A percentile compares a stretch with the other conserved stretches of the same genome.
Evolutionary conservation across 306 rosid species (phyloP).

Genomic region (Fragaria iinumae): DNA sequence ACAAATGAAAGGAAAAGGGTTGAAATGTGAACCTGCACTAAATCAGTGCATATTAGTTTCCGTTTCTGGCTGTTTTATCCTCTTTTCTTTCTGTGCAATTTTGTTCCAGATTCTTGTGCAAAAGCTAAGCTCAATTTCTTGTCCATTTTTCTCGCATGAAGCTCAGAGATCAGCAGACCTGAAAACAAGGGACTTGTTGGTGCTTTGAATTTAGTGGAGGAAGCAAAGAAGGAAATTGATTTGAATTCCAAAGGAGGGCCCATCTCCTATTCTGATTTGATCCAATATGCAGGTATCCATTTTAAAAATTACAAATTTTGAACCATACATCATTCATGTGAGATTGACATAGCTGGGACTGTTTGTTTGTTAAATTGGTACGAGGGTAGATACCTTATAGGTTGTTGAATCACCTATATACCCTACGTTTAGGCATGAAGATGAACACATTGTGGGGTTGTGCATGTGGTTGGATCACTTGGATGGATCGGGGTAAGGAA

Average conservation of each 20-base stretch:
- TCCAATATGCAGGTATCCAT: conserved; percentile 69
- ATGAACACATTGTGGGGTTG: not conserved
- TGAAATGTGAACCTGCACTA: not conserved
- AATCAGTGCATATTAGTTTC: not conserved
- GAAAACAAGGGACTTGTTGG: conserved; percentile 74
- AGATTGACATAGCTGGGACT: not conserved
- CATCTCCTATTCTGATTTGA: conserved; percentile 82
- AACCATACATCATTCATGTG: conserved; percentile 10
- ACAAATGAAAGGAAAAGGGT: not conserved
- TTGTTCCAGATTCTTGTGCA: not conserved
- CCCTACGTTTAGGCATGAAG: not conserved
- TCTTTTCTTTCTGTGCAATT: not conserved
- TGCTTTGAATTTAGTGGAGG: conserved; percentile 73
- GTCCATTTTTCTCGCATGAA: conserved; percentile 43
- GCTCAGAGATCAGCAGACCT: conserved; percentile 94
- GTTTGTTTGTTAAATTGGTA: not conserved
- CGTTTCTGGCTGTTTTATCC: not conserved
- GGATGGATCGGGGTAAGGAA: not conserved
- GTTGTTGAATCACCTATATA: conserved; percentile 13
- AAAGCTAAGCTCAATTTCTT: conserved; percentile 14
- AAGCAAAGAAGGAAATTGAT: conserved; percentile 90
- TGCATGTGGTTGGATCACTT: not conserved
- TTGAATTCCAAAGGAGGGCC: conserved; percentile 87
- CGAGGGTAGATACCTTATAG: not conserved
- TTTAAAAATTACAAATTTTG: conserved; percentile 19